phyloP scores from a whole-genome alignment of 116 monocot species.

The Papilionanthe hybrid region DNA sequence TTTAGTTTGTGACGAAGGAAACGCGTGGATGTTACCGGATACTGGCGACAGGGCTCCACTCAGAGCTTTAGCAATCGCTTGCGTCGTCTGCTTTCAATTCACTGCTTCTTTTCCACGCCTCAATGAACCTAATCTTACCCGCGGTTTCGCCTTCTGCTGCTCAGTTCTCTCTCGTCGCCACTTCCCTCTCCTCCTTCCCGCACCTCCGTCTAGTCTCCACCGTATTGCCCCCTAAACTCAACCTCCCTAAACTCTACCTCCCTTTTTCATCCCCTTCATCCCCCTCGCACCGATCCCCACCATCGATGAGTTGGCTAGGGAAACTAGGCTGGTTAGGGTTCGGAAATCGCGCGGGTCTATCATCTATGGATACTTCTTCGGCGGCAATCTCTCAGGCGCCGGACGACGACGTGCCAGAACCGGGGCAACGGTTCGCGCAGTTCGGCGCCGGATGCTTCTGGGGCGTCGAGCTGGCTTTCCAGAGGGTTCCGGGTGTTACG shows the following conservation, averaged over 20 bases:
- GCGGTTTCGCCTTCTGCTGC: slow-evolving; percentile 1
- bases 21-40: no score
- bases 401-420: slow-evolving; percentile 37
- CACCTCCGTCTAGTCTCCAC: background rate
- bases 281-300: background rate
- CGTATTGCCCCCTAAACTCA: background rate
- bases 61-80: no score
- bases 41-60: no score
- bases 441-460: slow-evolving; percentile 58
- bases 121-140: background rate
- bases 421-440: slow-evolving; percentile 43
- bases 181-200: background rate
- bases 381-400: slow-evolving; percentile 29
- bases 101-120: background rate
- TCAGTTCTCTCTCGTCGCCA: background rate
- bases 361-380: slow-evolving; percentile 19
- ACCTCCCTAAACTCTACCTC: background rate
- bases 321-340: slow-evolving; percentile 6
- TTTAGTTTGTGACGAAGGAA: no score
- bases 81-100: background rate
- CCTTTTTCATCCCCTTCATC: slow-evolving; percentile 6
- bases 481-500: slow-evolving; percentile 32
- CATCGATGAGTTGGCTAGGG: slow-evolving; percentile 7
- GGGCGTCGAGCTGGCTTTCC: slow-evolving; percentile 40
- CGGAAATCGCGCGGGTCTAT: background rate